Conservation (phyloP, 192 early-diverging fungal species). For the Paraglomus occultum region DNA sequence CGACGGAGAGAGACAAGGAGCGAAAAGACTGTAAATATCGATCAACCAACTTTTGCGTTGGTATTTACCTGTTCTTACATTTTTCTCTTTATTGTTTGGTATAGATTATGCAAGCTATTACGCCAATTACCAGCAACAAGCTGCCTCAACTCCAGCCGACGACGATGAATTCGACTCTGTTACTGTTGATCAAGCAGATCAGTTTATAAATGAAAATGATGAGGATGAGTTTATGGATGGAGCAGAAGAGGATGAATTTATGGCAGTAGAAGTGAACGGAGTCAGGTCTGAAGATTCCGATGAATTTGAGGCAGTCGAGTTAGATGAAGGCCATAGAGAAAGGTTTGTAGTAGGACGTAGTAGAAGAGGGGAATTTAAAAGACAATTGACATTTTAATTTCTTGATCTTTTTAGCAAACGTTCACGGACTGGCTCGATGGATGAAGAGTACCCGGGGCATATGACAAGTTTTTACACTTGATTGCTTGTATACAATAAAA, state of each 20-base stretch:
- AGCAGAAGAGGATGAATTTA: conserved; percentile 24
- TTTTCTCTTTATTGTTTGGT: too few species aligned
- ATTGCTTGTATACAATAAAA: too few species aligned
- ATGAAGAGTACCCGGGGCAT: neutral
- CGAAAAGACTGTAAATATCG: conserved; percentile 41
- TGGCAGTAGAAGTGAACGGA: too few species aligned
- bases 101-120: neutral
- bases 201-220: neutral
- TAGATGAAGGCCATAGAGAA: conserved; percentile 2
- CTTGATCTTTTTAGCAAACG: neutral
- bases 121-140: conserved; percentile 8
- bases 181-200: neutral
- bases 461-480: too few species aligned
- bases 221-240: conserved; percentile 30
- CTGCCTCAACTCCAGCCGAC: conserved; percentile 14
- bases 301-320: neutral
- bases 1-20: conserved; percentile 40
- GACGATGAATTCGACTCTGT: conserved; percentile 14
- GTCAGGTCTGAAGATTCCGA: too few species aligned
- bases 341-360: neutral
- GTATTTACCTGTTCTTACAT: neutral
- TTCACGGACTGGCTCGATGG: neutral
- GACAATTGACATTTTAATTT: too few species aligned
- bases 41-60: neutral
- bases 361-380: too few species aligned